Base-by-base conservation (phyloP, 768 basidiomycete species). In the Pleurotus pulmonarius region DNA sequence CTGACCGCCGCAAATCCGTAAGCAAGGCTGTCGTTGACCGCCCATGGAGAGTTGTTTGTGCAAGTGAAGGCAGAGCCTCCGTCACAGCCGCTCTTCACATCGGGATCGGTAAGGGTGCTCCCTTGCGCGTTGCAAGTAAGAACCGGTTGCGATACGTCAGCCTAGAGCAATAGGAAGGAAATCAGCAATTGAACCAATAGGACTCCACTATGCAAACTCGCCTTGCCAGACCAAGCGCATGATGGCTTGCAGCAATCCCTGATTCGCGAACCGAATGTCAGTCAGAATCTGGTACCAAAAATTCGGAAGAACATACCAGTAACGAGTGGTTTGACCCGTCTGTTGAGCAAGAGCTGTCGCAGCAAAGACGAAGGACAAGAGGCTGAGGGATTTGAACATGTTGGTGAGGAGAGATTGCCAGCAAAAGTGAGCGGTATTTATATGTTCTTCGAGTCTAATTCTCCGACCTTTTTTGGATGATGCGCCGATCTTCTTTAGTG, bases 171-270 rank as follows among this genome's bases (percentile, higher is more conserved):
- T 25, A 38, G 1, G 9, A 34, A 34, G 29, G 11, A 34, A 16
- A 12, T 34, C 12, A 37, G 34, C 8, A 16, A 34, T 34, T 34
- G 29, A 11, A 34, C 29, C 29, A 11, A 34, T 34, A 11, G 11
- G 2, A 8, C 29, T 8, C 8, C 9, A 34, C 29, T 34, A 34
- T 34, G 29, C n/a, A 7, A 12, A 13, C n/a, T 29, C 9, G 16
- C 51, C 51, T 53, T 53, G 51, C 51, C 51, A 2, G 37, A 40
- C 51, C 51, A 53, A 22, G 37, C 41, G 39, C 51, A 53, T 24
- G 51, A 53, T 20, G 51, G 51, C 18, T 53, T 53, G 51, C 51
- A 53, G 22, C 51, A 53, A 53, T 53, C 51, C 51, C 51, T 53
- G 11, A 20, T 20, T 20, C 20, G 20, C 20, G 20, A 34, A 38